Evolutionary conservation across 768 basidiomycete genomes (phyloP).

Genomic region (Hygrocybe coccinea): DNA sequence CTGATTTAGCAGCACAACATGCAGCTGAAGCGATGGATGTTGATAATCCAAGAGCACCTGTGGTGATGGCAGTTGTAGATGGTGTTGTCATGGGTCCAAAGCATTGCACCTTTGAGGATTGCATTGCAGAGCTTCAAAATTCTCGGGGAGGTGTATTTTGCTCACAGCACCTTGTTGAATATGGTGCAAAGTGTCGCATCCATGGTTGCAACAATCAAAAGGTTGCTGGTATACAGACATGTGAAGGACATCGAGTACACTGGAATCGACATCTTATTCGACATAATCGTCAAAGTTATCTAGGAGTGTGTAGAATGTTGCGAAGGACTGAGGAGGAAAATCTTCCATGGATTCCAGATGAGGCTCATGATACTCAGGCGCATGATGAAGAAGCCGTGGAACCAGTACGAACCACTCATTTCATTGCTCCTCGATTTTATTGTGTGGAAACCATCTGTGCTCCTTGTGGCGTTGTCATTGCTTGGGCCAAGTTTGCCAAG

Average conservation of each 20-base stretch:
- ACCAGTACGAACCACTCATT: slow-evolving; percentile 12
- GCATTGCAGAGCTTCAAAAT: slow-evolving; percentile 3
- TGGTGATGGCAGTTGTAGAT: slow-evolving; percentile 12
- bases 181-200: slow-evolving; percentile 5
- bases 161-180: neutral
- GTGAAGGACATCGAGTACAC: slow-evolving; percentile 2
- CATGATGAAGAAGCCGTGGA: slow-evolving; percentile 13
- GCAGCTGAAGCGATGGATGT: slow-evolving; percentile 1
- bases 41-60: neutral
- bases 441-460: too few species aligned
- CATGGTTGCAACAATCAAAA: neutral
- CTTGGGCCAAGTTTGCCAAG: slow-evolving; percentile 27
- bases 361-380: neutral
- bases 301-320: too few species aligned
- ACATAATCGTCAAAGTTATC: neutral
- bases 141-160: slow-evolving; percentile 3
- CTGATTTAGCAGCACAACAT: neutral
- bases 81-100: slow-evolving; percentile 13
- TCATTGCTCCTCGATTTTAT: too few species aligned
- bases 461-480: too few species aligned
- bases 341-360: too few species aligned
- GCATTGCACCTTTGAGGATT: slow-evolving; percentile 10
- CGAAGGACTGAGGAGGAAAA: too few species aligned
- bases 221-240: neutral
- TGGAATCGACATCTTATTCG: neutral